Base-by-base conservation (phyloP, 768 basidiomycete species). In the Pholiota microspora region DNA sequence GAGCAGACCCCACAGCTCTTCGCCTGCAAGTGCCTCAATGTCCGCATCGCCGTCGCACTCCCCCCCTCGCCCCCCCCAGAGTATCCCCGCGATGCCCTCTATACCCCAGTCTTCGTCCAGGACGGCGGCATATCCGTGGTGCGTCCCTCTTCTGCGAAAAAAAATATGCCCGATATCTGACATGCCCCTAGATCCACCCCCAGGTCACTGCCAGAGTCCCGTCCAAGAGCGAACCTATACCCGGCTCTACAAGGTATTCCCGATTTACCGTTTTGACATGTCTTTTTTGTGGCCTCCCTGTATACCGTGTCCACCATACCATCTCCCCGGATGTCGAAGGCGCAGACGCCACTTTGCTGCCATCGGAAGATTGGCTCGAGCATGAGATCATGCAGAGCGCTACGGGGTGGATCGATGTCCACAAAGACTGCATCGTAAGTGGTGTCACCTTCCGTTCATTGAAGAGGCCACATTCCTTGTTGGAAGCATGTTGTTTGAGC, bases 341-440 rank as follows among this genome's bases (percentile, higher is more conserved):
- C 12, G 78, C 78, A 46, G 85, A 86, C 51, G 84, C 86, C 7
- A 81, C 84, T 2, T 69, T 90, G 13, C 70, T 89, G 46, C 88
- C 89, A 13, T 82, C 82, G 1, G 83, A 86, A 49, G 87, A 89
- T 42, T 91, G 88, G 86, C 83, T 83, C 5, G 89, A 92, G 70
- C 78, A 81, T 47, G 87, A 89, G 63, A 72, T 83, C 48, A 73
- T 92, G 69, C 82, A 82, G 69, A 86, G 84, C 59, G 69, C 74
- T 29, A 81, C 66, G 50, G 90, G 89, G 9, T 90, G 87, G 88
- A 78, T 92, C 56, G 84, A 91, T 61, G 79, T 91, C 16, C 76
- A 85, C 62, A 77, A 76, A 50, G 73, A 76, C 49, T 86, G 84
- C 63, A 64, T 89, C 69, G 89, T 92, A 70, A 78, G 89, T 81